phyloP scores from a whole-genome alignment of 1,284 basidiomycete genomes.

The Cryptococcus sp. region DNA sequence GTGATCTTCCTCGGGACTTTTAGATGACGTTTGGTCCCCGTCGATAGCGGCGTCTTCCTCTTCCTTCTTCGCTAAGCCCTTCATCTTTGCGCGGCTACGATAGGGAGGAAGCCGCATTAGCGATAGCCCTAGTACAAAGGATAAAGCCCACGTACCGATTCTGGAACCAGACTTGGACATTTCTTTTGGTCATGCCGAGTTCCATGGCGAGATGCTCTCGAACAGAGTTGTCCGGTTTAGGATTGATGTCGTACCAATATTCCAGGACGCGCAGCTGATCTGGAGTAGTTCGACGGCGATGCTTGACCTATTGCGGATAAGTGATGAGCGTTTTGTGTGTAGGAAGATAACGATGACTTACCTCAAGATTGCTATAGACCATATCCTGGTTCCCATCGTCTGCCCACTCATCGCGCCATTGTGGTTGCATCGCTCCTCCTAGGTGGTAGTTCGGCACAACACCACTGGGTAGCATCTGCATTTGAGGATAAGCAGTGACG shows the following conservation, averaged over 20 bases:
- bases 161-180: conserved; percentile 95
- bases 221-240: conserved; percentile 80
- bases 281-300: conserved; percentile 78
- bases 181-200: conserved; percentile 86
- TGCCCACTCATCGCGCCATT: conserved; percentile 1
- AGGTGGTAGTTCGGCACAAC: neutral
- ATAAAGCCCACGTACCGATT: conserved; percentile 63
- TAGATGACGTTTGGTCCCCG: conserved; percentile 11
- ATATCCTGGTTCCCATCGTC: neutral
- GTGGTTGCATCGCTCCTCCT: neutral
- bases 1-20: conserved; percentile 1
- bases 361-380: conserved; percentile 1
- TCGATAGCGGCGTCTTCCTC: conserved; percentile 30
- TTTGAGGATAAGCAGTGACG: neutral
- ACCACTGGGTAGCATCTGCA: neutral
- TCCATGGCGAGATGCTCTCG: conserved; percentile 75
- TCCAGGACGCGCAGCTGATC: conserved; percentile 84
- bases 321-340: neutral
- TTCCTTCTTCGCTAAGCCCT: conserved; percentile 57
- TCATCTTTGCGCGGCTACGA: conserved; percentile 75
- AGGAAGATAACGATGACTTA: neutral
- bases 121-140: neutral
- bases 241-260: conserved; percentile 76
- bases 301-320: conserved; percentile 66
- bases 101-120: neutral